Evolutionary conservation across 345 rosid genomes (phyloP).

Genomic region (Eucalyptus microcorys): DNA sequence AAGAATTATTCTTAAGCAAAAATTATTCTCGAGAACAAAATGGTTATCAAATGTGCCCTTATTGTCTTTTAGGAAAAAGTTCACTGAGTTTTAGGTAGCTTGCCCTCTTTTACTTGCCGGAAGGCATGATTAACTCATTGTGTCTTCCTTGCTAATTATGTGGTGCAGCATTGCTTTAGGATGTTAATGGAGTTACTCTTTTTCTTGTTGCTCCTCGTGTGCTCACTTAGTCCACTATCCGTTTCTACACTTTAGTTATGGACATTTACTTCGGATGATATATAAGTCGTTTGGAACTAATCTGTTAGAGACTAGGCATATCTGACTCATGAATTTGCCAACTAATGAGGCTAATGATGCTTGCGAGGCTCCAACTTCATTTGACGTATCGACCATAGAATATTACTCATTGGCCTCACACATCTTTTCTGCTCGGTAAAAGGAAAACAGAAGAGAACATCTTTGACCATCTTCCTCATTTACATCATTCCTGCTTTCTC

Average conservation of each 20-base stretch:
- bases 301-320: background rate
- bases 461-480: background rate
- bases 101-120: background rate
- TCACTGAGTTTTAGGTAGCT: background rate
- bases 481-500: background rate
- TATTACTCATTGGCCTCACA: background rate
- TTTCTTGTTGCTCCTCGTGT: background rate
- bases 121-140: background rate
- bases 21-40: rapidly evolving
- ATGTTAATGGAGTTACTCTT: background rate
- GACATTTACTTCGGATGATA: background rate
- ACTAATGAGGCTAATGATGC: background rate
- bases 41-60: background rate
- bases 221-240: background rate
- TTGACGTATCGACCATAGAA: background rate
- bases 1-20: too few species aligned
- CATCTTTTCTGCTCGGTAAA: background rate
- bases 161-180: background rate
- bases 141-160: background rate
- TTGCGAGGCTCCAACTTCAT: background rate
- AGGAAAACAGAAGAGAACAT: background rate
- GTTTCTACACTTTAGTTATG: background rate
- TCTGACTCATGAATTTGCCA: background rate
- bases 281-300: background rate
- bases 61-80: background rate